phyloP scores from a whole-genome alignment of 345 rosid species.

The Syzygium jambos region DNA sequence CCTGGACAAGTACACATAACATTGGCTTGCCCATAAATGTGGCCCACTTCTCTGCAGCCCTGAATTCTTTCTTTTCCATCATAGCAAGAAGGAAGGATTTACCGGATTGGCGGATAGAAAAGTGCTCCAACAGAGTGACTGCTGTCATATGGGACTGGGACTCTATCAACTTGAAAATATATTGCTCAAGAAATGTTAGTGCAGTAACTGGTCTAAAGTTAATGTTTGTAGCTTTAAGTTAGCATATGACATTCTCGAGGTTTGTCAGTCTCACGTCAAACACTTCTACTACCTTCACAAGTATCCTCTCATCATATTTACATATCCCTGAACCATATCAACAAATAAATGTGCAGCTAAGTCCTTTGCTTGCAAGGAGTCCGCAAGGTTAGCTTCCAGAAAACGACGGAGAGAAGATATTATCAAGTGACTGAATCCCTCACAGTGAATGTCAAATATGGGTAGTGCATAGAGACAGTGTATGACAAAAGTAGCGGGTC shows the following conservation, averaged over 20 bases:
- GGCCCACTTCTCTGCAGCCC: constrained; percentile 96
- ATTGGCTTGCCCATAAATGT: constrained; percentile 79
- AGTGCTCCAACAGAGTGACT: constrained; percentile 69
- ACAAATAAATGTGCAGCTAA: constrained; percentile 57
- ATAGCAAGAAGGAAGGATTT: constrained; percentile 62
- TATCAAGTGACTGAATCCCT: constrained; percentile 90
- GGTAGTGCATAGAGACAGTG: constrained; percentile 71
- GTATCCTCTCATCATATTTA: constrained; percentile 49
- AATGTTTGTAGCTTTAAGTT: constrained; percentile 12
- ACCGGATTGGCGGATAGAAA: constrained; percentile 68
- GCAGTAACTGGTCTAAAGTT: constrained; percentile 20
- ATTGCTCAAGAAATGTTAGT: constrained; percentile 41
- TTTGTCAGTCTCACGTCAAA: constrained; percentile 45
- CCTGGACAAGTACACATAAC: constrained; percentile 58
- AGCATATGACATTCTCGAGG: constrained; percentile 43
- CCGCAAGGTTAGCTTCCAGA: constrained; percentile 31
- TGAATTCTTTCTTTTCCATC: constrained; percentile 59
- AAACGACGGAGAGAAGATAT: constrained; percentile 67
- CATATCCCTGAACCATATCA: constrained; percentile 34
- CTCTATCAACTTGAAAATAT: constrained; percentile 44
- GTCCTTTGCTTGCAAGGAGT: constrained; percentile 38
- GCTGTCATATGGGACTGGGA: constrained; percentile 65
- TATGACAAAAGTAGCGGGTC: constrained; percentile 54
- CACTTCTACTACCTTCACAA: constrained; percentile 46
- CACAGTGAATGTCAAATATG: constrained; percentile 48